A percentile compares a stretch with the other conserved stretches of the same genome.
phyloP scores from a whole-genome alignment of 768 basidiomycete genomes.

The Termitomyces sp. region DNA sequence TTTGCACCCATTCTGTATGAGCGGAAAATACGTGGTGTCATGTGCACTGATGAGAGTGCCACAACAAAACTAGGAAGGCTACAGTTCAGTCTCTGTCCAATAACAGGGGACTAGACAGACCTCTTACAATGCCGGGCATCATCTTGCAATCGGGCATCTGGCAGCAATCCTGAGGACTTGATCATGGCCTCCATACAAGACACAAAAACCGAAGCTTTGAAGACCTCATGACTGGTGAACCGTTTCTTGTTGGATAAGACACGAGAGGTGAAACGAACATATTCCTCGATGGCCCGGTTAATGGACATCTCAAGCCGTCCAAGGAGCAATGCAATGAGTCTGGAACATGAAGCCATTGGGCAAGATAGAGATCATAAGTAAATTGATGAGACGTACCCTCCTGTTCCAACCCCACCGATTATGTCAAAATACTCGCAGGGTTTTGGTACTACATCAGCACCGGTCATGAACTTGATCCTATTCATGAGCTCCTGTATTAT shows the following conservation, averaged over 20 bases:
- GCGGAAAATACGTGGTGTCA: background rate
- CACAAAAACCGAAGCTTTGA: too few species aligned
- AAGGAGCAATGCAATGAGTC: background rate
- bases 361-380: background rate
- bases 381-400: background rate
- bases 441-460: background rate
- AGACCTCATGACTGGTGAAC: too few species aligned
- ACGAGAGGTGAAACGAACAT: too few species aligned
- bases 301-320: background rate
- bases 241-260: background rate
- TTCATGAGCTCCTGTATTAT: too few species aligned
- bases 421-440: background rate
- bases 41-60: background rate
- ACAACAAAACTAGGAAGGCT: background rate
- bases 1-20: background rate
- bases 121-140: too few species aligned
- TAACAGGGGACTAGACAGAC: too few species aligned
- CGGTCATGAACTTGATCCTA: background rate
- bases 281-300: background rate
- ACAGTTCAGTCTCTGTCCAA: too few species aligned
- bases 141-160: too few species aligned
- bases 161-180: too few species aligned
- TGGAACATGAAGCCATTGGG: background rate
- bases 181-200: too few species aligned
- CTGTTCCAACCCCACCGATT: background rate